Conservation (phyloP, 1,284 basidiomycete genomes). For the Boletus sp. region DNA sequence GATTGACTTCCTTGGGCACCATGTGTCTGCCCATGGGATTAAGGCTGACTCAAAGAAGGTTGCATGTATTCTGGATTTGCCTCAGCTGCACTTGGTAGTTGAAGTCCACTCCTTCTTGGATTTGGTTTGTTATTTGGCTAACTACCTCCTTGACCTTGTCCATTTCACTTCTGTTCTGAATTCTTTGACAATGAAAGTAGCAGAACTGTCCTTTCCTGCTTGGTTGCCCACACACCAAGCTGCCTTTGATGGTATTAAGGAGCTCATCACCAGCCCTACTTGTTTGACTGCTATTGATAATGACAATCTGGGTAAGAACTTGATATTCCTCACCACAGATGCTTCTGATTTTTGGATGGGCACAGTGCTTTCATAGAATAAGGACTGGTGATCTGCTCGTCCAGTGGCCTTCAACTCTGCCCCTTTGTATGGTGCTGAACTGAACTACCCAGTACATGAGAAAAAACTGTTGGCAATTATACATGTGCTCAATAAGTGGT, state of each 20-base stretch:
- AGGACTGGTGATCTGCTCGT: neutral
- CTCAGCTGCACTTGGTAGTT: too few species aligned
- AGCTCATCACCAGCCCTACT: slow-evolving; percentile 32
- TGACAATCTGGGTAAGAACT: slow-evolving; percentile 9
- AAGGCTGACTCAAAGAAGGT: neutral
- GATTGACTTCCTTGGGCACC: neutral
- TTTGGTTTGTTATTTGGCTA: slow-evolving; percentile 40
- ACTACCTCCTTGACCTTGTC: slow-evolving; percentile 21
- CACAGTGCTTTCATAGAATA: neutral
- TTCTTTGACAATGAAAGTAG: neutral
- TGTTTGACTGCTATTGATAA: slow-evolving; percentile 32
- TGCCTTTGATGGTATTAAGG: slow-evolving; percentile 47
- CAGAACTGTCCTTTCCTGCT: slow-evolving; percentile 24
- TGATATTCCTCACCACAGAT: neutral
- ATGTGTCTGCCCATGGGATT: neutral
- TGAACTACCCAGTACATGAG: slow-evolving; percentile 45
- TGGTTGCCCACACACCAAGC: slow-evolving; percentile 34
- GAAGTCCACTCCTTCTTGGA: slow-evolving; percentile 45
- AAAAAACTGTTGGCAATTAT: slow-evolving; percentile 44
- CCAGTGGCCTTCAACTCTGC: slow-evolving; percentile 1
- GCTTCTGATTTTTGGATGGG: neutral
- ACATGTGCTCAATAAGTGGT: slow-evolving; percentile 41
- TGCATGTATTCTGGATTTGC: slow-evolving; percentile 35
- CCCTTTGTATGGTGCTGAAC: slow-evolving; percentile 26
- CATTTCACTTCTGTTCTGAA: neutral